phyloP scores from a whole-genome alignment of 768 basidiomycete genomes.

The Mycena indigotica region DNA sequence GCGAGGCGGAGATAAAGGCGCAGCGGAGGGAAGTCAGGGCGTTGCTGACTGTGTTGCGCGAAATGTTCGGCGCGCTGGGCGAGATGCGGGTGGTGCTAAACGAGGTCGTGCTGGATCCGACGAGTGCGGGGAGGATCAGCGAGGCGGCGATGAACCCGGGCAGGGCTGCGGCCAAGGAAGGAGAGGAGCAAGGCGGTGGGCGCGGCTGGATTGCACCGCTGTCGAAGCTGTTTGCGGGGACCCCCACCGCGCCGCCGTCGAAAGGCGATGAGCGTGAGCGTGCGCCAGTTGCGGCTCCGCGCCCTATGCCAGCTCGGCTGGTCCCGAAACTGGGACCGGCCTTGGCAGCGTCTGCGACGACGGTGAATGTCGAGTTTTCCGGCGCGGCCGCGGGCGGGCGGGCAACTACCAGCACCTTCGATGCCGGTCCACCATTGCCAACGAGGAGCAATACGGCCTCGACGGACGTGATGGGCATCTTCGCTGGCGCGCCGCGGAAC shows the following conservation, averaged over 20 bases:
- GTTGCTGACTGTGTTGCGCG: constrained; percentile 83
- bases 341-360: constrained; percentile 83
- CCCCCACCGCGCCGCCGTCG: constrained; percentile 31
- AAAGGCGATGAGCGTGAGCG: constrained; percentile 19
- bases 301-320: constrained; percentile 42
- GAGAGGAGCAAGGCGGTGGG: constrained; percentile 34
- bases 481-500: constrained; percentile 79
- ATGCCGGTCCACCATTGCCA: constrained; percentile 20
- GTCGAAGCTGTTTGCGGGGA: constrained; percentile 69
- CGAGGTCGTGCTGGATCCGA: constrained; percentile 87
- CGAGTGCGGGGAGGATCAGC: constrained; percentile 68
- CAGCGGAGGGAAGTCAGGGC: constrained; percentile 77
- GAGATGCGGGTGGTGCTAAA: constrained; percentile 83
- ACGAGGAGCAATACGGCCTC: constrained; percentile 30
- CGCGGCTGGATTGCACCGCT: constrained; percentile 90
- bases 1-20: constrained; percentile 73
- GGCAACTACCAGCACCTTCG: constrained; percentile 49
- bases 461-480: constrained; percentile 76
- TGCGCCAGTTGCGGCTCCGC: constrained; percentile 28
- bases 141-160: constrained; percentile 67
- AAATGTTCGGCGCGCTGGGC: constrained; percentile 81
- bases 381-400: constrained; percentile 66
- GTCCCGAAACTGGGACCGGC: constrained; percentile 85
- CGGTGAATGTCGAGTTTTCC: constrained; percentile 96
- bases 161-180: constrained; percentile 43